These are phyloP conservation scores for Hypoxylon cercidicola DNA, from an alignment of 495 filamentous ascomycete genomes.

Conservation along the genomic window DNA sequence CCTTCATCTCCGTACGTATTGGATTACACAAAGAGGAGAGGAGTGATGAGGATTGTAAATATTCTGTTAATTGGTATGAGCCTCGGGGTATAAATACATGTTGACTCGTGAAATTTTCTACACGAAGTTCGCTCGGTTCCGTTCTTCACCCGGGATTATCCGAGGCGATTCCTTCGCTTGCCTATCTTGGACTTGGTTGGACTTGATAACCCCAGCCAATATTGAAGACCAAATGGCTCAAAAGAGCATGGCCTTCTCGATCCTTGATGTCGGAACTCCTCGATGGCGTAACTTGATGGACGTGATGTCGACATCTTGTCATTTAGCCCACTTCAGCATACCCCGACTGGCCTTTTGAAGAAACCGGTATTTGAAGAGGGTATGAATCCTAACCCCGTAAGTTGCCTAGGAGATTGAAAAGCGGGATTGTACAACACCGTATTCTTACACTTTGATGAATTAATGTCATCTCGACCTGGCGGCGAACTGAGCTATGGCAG, in stretches of 20 bases:
- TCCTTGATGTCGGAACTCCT: too few relatives aligned
- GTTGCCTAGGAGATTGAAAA: background rate
- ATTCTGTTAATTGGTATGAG: constrained; percentile 4
- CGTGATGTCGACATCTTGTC: constrained; percentile 13
- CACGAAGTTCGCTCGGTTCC: constrained; percentile 11
- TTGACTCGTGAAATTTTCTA: background rate
- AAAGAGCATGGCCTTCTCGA: too few relatives aligned
- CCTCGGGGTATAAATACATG: constrained; percentile 25
- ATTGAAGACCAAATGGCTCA: background rate
- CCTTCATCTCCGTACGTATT: constrained; percentile 60
- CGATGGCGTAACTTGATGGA: background rate
- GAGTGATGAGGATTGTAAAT: background rate
- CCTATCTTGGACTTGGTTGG: constrained; percentile 16
- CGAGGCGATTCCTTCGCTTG: constrained; percentile 8
- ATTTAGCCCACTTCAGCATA: background rate
- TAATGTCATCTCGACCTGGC: background rate
- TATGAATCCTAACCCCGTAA: background rate
- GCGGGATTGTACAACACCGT: background rate
- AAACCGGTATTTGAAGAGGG: background rate
- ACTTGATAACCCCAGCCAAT: background rate
- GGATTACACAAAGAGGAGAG: background rate
- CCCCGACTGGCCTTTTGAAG: too few relatives aligned
- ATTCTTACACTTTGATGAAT: background rate
- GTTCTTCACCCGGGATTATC: constrained; percentile 13
- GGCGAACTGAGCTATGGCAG: background rate